phyloP scores from a whole-genome alignment of 306 rosid species.

The Psophocarpus tetragonolobus region DNA sequence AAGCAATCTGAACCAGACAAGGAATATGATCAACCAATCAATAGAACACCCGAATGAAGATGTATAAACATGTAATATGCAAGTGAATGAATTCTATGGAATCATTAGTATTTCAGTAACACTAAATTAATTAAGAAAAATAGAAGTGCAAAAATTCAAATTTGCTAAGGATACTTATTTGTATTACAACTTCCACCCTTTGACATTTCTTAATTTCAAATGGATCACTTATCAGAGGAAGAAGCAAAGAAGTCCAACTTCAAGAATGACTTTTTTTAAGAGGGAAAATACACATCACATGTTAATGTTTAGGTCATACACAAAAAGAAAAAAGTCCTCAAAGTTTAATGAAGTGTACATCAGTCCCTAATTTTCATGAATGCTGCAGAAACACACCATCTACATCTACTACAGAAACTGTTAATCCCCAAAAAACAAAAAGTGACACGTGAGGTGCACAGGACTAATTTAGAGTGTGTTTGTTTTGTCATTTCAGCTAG shows the following conservation, averaged over 20 bases:
- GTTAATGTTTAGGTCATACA: background rate
- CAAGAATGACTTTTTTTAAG: background rate
- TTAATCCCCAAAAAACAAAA: background rate
- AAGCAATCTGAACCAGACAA: slow-evolving; percentile 75
- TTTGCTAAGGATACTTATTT: slow-evolving; percentile 16
- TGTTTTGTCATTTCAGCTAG: too few relatives aligned
- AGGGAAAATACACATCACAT: background rate
- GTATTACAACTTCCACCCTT: slow-evolving; percentile 9
- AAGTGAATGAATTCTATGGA: background rate
- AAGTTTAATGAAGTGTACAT: background rate
- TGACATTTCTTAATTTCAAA: slow-evolving; percentile 25
- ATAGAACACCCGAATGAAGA: slow-evolving; percentile 14
- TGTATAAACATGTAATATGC: background rate
- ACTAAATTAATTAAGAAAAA: slow-evolving; percentile 12
- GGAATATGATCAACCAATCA: slow-evolving; percentile 17
- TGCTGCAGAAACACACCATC: background rate
- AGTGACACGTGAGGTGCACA: background rate
- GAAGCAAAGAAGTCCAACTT: slow-evolving; percentile 27
- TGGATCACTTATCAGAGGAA: background rate
- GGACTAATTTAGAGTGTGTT: background rate
- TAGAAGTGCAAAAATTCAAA: background rate
- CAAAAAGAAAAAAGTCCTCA: background rate
- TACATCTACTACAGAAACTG: background rate
- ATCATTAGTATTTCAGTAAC: background rate
- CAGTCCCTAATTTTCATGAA: background rate